Conservation (phyloP, 1,284 basidiomycete genomes). For the Pterulicium gracile region DNA sequence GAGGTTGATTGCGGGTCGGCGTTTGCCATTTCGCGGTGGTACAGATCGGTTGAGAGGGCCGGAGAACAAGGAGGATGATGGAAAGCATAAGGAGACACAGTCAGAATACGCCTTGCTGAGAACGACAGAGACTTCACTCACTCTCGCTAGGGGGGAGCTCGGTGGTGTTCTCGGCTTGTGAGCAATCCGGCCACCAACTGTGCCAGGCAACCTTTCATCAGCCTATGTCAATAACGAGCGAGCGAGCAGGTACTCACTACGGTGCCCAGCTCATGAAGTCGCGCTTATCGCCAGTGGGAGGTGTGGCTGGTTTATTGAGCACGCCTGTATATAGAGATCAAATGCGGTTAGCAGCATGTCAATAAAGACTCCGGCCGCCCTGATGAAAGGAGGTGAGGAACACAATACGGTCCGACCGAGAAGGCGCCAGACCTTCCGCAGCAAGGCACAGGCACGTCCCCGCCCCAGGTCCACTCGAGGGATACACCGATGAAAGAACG, state of each 20-base stretch:
- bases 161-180: slow-evolving; percentile 34
- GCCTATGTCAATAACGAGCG: no score
- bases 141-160: slow-evolving; percentile 33
- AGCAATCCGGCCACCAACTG: slow-evolving; percentile 55
- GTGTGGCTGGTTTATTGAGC: slow-evolving; percentile 24
- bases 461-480: no score
- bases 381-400: neutral
- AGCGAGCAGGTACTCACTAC: slow-evolving; percentile 26
- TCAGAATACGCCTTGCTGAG: neutral
- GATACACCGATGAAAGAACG: neutral
- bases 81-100: no score
- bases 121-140: slow-evolving; percentile 15
- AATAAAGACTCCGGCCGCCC: neutral
- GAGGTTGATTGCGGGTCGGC: neutral
- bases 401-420: no score
- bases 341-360: neutral
- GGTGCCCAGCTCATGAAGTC: slow-evolving; percentile 49
- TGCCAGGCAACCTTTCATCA: slow-evolving; percentile 7
- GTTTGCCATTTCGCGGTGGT: neutral
- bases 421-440: no score
- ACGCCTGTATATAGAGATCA: slow-evolving; percentile 21
- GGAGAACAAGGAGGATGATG: neutral
- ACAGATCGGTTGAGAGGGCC: neutral
- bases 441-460: no score
- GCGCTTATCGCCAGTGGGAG: slow-evolving; percentile 33